phyloP scores from a whole-genome alignment of 345 rosid genomes.

The Lagerstroemia speciosa region DNA sequence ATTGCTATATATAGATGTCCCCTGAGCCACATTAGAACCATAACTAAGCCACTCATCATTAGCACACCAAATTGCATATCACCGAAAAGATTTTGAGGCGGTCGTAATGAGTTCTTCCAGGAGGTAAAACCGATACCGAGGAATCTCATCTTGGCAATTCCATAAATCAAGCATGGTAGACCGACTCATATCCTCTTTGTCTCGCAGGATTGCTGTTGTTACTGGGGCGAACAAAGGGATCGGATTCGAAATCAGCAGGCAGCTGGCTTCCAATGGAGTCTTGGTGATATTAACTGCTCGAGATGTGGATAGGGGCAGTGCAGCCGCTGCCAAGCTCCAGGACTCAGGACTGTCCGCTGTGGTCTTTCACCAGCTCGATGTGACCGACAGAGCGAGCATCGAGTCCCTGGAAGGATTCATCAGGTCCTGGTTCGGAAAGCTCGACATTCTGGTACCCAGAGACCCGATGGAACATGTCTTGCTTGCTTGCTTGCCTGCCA shows the following conservation, averaged over 20 bases:
- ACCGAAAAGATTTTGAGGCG: neutral
- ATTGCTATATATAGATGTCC: too few species aligned
- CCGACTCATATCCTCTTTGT: neutral
- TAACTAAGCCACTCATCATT: neutral
- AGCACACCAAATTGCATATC: neutral
- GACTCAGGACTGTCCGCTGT: slow-evolving; percentile 7
- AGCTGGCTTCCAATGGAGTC: slow-evolving; percentile 14
- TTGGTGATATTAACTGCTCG: slow-evolving; percentile 14
- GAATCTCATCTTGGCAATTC: neutral
- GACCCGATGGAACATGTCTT: neutral
- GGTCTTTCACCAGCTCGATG: slow-evolving; percentile 15
- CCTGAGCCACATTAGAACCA: neutral
- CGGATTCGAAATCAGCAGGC: slow-evolving; percentile 16
- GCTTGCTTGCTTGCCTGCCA: too few species aligned
- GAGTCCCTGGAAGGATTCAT: slow-evolving; percentile 9
- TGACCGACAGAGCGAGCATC: slow-evolving; percentile 4
- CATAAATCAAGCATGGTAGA: neutral
- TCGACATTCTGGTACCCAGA: slow-evolving; percentile 12
- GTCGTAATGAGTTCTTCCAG: neutral
- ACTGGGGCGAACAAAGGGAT: slow-evolving; percentile 23
- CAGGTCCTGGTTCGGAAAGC: slow-evolving; percentile 3
- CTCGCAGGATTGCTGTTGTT: slow-evolving; percentile 12
- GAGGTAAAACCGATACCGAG: neutral
- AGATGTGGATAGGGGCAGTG: slow-evolving; percentile 12
- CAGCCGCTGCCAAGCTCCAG: slow-evolving; percentile 3